These are phyloP conservation scores for Diddensiella caesifluorescens DNA, from an alignment of 805 yeast species.

Conservation along the genomic window DNA sequence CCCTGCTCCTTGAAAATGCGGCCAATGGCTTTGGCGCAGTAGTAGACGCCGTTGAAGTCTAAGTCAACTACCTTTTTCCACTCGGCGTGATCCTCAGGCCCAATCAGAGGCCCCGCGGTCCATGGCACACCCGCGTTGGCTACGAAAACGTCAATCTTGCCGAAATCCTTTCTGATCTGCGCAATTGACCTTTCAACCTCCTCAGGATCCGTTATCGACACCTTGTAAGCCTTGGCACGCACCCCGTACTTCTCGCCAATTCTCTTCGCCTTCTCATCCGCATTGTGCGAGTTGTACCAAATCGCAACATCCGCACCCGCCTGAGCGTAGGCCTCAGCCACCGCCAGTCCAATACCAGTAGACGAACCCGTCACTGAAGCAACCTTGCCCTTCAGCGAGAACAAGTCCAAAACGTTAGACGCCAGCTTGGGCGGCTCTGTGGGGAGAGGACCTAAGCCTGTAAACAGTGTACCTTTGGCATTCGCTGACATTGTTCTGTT, in stretches of 20 bases:
- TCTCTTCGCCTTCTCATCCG: slow-evolving; percentile 56
- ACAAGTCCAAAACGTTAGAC: slow-evolving; percentile 55
- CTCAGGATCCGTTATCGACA: slow-evolving; percentile 46
- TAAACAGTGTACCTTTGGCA: slow-evolving; percentile 27
- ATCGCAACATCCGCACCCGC: slow-evolving; percentile 82
- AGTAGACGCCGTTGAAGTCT: slow-evolving; percentile 76
- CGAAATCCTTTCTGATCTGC: slow-evolving; percentile 61
- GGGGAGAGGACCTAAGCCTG: slow-evolving; percentile 43
- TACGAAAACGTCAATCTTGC: slow-evolving; percentile 74
- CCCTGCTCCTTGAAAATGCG: slow-evolving; percentile 66
- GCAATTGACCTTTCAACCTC: slow-evolving; percentile 46
- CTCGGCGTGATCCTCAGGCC: slow-evolving; percentile 45
- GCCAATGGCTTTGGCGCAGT: slow-evolving; percentile 73
- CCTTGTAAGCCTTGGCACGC: slow-evolving; percentile 58
- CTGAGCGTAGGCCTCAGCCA: slow-evolving; percentile 78
- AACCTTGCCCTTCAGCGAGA: slow-evolving; percentile 74
- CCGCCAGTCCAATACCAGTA: slow-evolving; percentile 75
- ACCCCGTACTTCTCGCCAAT: slow-evolving; percentile 56
- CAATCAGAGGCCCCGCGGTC: slow-evolving; percentile 57
- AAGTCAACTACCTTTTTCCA: slow-evolving; percentile 72
- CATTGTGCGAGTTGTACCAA: slow-evolving; percentile 58
- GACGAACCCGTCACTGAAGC: slow-evolving; percentile 85
- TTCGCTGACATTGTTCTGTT: no score
- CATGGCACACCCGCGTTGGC: slow-evolving; percentile 90
- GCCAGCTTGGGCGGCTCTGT: slow-evolving; percentile 48